Evolutionary conservation across 140 eudicot genomes (phyloP), one percentile per base, ranked within the genome.

Genomic region (Eryngium alpinum): DNA sequence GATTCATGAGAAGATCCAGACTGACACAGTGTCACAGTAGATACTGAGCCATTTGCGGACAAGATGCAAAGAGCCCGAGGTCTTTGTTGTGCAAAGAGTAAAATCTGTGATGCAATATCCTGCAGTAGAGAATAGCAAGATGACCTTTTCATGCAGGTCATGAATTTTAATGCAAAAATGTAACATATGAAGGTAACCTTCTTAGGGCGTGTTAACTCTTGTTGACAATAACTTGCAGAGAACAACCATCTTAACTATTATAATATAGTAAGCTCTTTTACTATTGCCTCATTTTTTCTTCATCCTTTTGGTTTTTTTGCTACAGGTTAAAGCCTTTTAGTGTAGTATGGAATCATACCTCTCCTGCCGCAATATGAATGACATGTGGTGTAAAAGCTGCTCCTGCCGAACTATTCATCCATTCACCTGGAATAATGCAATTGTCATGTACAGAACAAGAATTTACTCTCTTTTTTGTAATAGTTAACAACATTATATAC

Each of bases 371-470:
- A 75, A 89, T 79, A 52, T 84, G 91, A 69, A 94, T 89, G 81
- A 94, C 89, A 81, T 94, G 98, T 18, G 97, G 98, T 25, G 97
- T 91, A 86, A 94, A 94, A 43, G 98, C 98, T 38, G 85, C 49
- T 53, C 98, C 98, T 6, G 98, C 98, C 9, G 98, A 89, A 83
- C 80, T 86, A 79, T 87, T 88, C 98, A 94, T 94, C 98, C 98
- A 94, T 72, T 94, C 98, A 78, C 98, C 98, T 93, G 86, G 44
- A 46, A 83, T 46, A 77, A 62, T 67, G 38, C 71, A 53, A 27
- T 57, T 46, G 27, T 43, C 46, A 51, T 76, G 9, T 9, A 70
- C 56, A 31, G 43, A 53, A 74, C 50, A 51, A 49, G 32, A 74
- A 65, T 22, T 25, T 28, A 19, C 52, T 49, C 12, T 13, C 22